Base-by-base conservation (phyloP, 768 basidiomycete species). In the Amanita inopinata region DNA sequence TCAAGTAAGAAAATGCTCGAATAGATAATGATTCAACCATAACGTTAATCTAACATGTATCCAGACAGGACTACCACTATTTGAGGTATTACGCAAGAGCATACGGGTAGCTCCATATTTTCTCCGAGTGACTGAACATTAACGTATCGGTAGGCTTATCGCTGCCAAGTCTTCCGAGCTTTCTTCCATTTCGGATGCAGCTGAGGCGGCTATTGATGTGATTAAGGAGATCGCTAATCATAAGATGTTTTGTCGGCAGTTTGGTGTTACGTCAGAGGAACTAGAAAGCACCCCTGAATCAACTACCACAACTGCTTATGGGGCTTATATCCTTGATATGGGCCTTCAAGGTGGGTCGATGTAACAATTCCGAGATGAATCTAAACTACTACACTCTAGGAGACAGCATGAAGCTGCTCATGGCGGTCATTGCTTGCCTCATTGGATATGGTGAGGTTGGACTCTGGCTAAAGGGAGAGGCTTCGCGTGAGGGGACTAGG, bases 391-490 rank as follows among this genome's bases (percentile, higher is more conserved):
- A 30, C 30, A 14, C 17, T 17, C n/a, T 43, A 76, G 87, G 88
- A 0, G 88, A 92, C 53, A 58, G 73, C 3, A 71, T 74, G 25
- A 80, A 74, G 46, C 63, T 93, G 4, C 55, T 83, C n/a, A 79
- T 96, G 63, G 83, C 87, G 0, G 70, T 92, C 1, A 78, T 84
- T 7, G 81, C 87, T 5, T 97, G 93, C 56, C 66, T 94, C 6
- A 63, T 94, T 0, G 93, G 92, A 2, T 97, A 96, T 55, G 92
- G 92, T 8, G 87, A 94, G 56, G 88, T 92, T 0, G 92, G 91
- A 1, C 61, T 88, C 30, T 87, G 89, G 80, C 63, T 97, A 23
- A 72, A 78, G 57, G 74, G 69, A 25, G 70, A 81, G 46, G 71
- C 64, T 25, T 52, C 50, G 30, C 65, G 62, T 7, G 56, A 51